phyloP scores from a whole-genome alignment of 805 yeast species.

The Lipomyces spencermartinsiae region DNA sequence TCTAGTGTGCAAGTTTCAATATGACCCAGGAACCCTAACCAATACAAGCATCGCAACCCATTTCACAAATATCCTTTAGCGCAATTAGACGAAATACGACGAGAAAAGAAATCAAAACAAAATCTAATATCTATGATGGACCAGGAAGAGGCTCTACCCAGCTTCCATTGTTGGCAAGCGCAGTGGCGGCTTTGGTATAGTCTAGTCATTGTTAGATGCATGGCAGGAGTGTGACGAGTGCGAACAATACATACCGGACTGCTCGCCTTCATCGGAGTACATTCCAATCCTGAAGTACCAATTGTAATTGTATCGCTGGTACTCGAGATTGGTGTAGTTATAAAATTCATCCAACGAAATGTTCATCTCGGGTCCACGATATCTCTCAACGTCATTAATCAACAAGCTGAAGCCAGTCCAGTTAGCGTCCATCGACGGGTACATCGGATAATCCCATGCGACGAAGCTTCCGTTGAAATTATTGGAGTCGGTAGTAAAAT shows the following conservation, averaged over 20 bases:
- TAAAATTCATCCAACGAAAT: constrained; percentile 50
- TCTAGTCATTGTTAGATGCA: constrained; percentile 20
- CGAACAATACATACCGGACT: constrained; percentile 24
- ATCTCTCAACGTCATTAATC: constrained; percentile 80
- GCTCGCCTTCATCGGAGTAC: constrained; percentile 35
- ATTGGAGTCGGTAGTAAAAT: constrained; percentile 35
- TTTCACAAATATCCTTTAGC: neutral
- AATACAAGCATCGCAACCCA: neutral
- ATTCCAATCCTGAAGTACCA: constrained; percentile 38
- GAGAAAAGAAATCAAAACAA: neutral
- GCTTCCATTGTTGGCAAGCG: constrained; percentile 36
- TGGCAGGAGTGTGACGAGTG: neutral
- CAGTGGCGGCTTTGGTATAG: constrained; percentile 37
- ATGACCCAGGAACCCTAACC: neutral
- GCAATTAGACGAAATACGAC: neutral
- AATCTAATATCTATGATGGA: constrained; percentile 28
- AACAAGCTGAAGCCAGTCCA: constrained; percentile 65
- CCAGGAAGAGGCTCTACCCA: constrained; percentile 37
- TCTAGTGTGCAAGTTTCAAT: neutral
- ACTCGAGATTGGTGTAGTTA: constrained; percentile 27
- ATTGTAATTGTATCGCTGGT: constrained; percentile 33
- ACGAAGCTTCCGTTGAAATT: constrained; percentile 36
- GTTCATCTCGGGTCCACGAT: constrained; percentile 59
- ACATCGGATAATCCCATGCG: constrained; percentile 35
- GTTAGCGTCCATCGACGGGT: constrained; percentile 22